Conservation (phyloP, 305 asterid genomes). For the Rubia tinctorum region DNA sequence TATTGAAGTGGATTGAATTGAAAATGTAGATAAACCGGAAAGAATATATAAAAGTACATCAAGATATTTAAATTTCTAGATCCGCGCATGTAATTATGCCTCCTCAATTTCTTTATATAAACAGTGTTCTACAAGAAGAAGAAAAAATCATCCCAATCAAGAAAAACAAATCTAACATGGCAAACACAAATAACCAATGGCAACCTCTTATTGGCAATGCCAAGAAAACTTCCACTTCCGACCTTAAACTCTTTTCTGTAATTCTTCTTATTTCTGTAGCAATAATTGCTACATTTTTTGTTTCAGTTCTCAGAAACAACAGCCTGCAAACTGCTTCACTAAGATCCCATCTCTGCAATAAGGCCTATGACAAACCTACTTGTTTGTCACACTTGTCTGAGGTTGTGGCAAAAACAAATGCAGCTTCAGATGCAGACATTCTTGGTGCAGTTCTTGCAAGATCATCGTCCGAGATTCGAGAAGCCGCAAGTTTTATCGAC, state of each 20-base stretch:
- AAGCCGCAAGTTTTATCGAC: constrained; percentile 10
- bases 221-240: constrained; percentile 7
- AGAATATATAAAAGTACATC: too few species aligned
- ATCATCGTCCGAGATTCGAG: constrained; percentile 1
- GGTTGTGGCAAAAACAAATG: neutral
- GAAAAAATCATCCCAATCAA: neutral
- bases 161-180: constrained; percentile 15
- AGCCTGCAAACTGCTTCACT: constrained; percentile 3
- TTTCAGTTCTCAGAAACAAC: neutral
- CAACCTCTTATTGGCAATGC: constrained; percentile 23
- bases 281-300: constrained; percentile 16
- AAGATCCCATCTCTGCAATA: constrained; percentile 14
- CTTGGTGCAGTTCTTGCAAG: constrained; percentile 16
- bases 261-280: constrained; percentile 14
- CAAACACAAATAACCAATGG: constrained; percentile 7
- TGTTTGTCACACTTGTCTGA: constrained; percentile 22
- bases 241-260: constrained; percentile 2
- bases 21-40: too few species aligned
- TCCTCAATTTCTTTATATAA: neutral
- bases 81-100: too few species aligned
- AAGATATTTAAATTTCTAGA: too few species aligned
- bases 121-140: neutral
- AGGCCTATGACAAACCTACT: constrained; percentile 22
- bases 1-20: too few species aligned
- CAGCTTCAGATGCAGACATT: neutral